Evolutionary conservation across 441 rosid genomes (phyloP), one percentile per base, ranked within the genome.

Genomic region (Gossypium trilobum): DNA sequence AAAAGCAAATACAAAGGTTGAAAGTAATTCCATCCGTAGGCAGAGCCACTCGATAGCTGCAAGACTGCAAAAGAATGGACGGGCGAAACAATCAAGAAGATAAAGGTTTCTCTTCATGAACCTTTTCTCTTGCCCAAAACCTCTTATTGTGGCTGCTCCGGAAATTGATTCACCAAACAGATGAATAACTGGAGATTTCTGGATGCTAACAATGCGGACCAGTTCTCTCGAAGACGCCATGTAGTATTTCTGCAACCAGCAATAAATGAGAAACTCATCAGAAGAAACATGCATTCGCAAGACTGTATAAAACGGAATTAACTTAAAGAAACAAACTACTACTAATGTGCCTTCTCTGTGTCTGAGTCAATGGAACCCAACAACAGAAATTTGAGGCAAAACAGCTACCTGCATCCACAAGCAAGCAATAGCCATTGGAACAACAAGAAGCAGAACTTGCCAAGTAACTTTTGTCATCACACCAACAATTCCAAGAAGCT

Each of bases 21-120:
- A 93, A 72, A 95, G 97, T 48, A 95, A 79, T 75, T 95, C 99
- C 99, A 95, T 95, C 60, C 99, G 95, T 42, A 95, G 84, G 85
- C 99, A 92, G 68, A 95, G 97, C 99, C 99, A 95, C 78, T 95
- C 99, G 57, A 95, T 95, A 36, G 99, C 99, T 71, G 97, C 98
- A 60, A 95, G 85, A 74, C 99, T 93, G 84, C 92, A 89, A 82
- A 95, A 95, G 90, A 95, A 95, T 64, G 99, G 99, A 39, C 99
- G 98, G 64, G 93, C 87, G 78, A 91, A 95, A 78, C 98, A 95
- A 83, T 95, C 99, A 5, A 95, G 99, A 82, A 93, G 99, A 84
- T 89, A 91, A 52, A 95, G 91, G 79, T 95, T 95, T 80, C 98
- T 91, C 87, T 93, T 95, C 89, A 95, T 81, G 83, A 95, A 95